Conservation (phyloP, 2,329 filamentous ascomycete species). For the Diplodia scrobiculata region DNA sequence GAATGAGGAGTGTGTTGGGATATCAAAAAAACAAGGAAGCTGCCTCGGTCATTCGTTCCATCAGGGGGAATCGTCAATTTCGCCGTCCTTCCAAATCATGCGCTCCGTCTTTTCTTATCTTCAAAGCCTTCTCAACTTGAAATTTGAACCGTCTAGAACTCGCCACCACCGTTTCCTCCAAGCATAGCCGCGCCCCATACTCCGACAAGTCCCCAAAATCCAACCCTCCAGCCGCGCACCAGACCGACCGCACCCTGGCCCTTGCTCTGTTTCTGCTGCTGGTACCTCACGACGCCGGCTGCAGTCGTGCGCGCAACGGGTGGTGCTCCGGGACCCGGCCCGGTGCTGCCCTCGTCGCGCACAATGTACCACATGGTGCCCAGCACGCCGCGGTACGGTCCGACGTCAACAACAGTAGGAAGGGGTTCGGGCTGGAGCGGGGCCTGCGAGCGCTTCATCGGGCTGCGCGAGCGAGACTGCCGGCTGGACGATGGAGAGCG, state of each 20-base stretch:
- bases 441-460: neutral
- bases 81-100: neutral
- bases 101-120: neutral
- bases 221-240: slow-evolving; percentile 75
- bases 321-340: slow-evolving; percentile 31
- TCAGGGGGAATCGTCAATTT: neutral
- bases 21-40: slow-evolving; percentile 7
- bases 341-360: slow-evolving; percentile 70
- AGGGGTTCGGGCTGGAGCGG: slow-evolving; percentile 32
- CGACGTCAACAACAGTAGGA: slow-evolving; percentile 77
- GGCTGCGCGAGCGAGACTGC: slow-evolving; percentile 15
- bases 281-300: slow-evolving; percentile 38
- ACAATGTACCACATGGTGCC: slow-evolving; percentile 88
- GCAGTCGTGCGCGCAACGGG: slow-evolving; percentile 36
- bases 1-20: slow-evolving; percentile 5
- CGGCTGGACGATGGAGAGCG: slow-evolving; percentile 30
- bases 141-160: slow-evolving; percentile 37
- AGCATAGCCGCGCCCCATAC: slow-evolving; percentile 71
- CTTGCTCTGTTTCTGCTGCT: slow-evolving; percentile 50
- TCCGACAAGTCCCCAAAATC: slow-evolving; percentile 74
- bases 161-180: slow-evolving; percentile 42
- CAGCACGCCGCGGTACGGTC: slow-evolving; percentile 81
- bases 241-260: slow-evolving; percentile 70
- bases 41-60: neutral
- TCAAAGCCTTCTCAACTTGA: neutral